Evolutionary conservation across 2,329 filamentous ascomycete species (phyloP).

Genomic region (Arthrinium phaeospermum): DNA sequence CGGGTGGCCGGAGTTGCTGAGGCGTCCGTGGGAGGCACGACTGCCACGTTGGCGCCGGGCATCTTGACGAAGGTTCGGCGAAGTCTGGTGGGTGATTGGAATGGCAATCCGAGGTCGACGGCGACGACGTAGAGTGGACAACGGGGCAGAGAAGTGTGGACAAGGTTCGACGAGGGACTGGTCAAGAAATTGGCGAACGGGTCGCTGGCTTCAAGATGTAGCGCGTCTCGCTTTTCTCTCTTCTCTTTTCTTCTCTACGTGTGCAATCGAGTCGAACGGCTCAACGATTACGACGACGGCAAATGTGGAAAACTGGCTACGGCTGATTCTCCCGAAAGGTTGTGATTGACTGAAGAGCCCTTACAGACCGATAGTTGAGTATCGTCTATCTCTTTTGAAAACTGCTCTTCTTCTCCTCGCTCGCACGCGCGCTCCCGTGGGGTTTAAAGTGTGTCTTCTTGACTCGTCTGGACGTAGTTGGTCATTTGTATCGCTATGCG

Average conservation of each 20-base stretch:
- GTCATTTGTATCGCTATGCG: slow-evolving; percentile 59
- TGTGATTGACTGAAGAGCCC: slow-evolving; percentile 33
- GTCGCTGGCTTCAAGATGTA: slow-evolving; percentile 10
- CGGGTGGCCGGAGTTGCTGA: slow-evolving; percentile 74
- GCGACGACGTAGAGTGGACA: neutral
- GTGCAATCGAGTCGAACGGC: slow-evolving; percentile 17
- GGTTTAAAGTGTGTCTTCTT: slow-evolving; percentile 73
- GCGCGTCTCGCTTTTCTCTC: slow-evolving; percentile 17
- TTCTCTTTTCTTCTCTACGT: slow-evolving; percentile 20
- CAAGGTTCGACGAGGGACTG: neutral
- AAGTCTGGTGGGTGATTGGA: slow-evolving; percentile 9
- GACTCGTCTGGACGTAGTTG: slow-evolving; percentile 54
- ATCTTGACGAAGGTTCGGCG: slow-evolving; percentile 38
- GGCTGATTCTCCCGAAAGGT: slow-evolving; percentile 22
- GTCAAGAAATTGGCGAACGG: slow-evolving; percentile 12
- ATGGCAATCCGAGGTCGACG: slow-evolving; percentile 6
- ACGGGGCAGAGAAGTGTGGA: neutral
- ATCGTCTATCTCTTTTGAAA: slow-evolving; percentile 51
- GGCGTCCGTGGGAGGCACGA: slow-evolving; percentile 63
- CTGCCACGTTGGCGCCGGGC: slow-evolving; percentile 73
- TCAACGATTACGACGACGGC: slow-evolving; percentile 21
- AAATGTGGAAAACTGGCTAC: slow-evolving; percentile 28
- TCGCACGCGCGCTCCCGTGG: slow-evolving; percentile 68
- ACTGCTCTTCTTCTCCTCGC: slow-evolving; percentile 53
- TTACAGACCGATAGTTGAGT: slow-evolving; percentile 64